phyloP scores from a whole-genome alignment of 1,139 yeast species.

The Suhomyces bokatorum region DNA sequence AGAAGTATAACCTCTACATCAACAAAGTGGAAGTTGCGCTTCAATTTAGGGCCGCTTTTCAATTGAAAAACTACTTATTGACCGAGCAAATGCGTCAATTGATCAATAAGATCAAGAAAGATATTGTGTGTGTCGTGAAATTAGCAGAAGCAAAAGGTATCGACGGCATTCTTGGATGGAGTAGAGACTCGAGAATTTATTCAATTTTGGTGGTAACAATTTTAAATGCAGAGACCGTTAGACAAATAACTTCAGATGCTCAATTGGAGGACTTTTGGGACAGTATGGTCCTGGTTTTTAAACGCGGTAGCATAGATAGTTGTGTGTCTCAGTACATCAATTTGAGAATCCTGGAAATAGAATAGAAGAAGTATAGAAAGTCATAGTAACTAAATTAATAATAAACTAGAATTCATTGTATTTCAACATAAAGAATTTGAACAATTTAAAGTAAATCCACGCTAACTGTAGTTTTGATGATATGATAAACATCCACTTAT shows the following conservation, averaged over 20 bases:
- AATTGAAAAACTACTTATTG: background rate
- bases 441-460: too few relatives aligned
- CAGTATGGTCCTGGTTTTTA: background rate
- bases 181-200: slow-evolving; percentile 15
- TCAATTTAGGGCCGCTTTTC: slow-evolving; percentile 3
- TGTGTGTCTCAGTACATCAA: slow-evolving; percentile 5
- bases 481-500: too few relatives aligned
- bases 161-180: slow-evolving; percentile 25
- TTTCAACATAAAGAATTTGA: too few relatives aligned
- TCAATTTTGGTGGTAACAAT: slow-evolving; percentile 12
- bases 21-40: slow-evolving; percentile 21
- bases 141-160: slow-evolving; percentile 8
- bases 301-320: slow-evolving; percentile 3
- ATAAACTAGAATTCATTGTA: too few relatives aligned
- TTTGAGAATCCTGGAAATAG: background rate
- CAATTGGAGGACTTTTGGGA: background rate
- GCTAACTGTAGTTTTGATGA: too few relatives aligned
- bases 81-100: background rate
- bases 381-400: too few relatives aligned
- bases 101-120: background rate
- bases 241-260: background rate
- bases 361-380: too few relatives aligned
- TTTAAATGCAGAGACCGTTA: slow-evolving; percentile 8
- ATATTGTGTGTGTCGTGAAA: slow-evolving; percentile 2
- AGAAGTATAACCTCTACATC: slow-evolving; percentile 30